Evolutionary conservation across 2,329 filamentous ascomycete species (phyloP).

Genomic region (Neodidymelliopsis sp.): DNA sequence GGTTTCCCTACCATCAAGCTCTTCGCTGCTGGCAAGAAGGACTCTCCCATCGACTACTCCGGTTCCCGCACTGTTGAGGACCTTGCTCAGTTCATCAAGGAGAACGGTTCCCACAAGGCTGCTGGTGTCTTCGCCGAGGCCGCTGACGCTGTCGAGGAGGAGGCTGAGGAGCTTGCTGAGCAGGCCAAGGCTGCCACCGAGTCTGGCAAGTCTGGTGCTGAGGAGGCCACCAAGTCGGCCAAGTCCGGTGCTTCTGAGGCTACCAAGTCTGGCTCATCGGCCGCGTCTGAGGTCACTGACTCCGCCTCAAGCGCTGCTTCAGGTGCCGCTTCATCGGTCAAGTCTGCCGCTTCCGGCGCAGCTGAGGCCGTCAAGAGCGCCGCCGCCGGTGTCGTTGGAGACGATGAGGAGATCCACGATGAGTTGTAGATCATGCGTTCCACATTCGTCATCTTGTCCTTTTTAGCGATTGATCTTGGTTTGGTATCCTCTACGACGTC

Average conservation of each 20-base stretch:
- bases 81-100: constrained; percentile 88
- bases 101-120: constrained; percentile 91
- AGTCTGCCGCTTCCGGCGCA: constrained; percentile 51
- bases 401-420: constrained; percentile 63
- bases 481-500: constrained; percentile 27
- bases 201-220: constrained; percentile 48
- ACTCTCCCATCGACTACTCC: constrained; percentile 82
- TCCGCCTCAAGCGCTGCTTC: constrained; percentile 42
- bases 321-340: constrained; percentile 26
- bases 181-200: constrained; percentile 50
- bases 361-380: constrained; percentile 48
- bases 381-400: constrained; percentile 47
- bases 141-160: constrained; percentile 58
- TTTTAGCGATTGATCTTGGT: constrained; percentile 32
- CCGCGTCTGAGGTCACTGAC: constrained; percentile 40
- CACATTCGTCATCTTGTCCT: constrained; percentile 15
- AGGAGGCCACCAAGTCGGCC: constrained; percentile 58
- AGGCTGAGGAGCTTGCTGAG: constrained; percentile 49
- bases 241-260: constrained; percentile 51
- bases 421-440: constrained; percentile 70
- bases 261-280: constrained; percentile 47
- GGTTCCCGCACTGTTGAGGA: constrained; percentile 91
- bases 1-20: constrained; percentile 99
- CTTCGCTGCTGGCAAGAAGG: constrained; percentile 89
- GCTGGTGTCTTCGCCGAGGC: constrained; percentile 68